A percentile compares a stretch with the other conserved stretches of the same genome.
Conservation (phyloP, 1,284 basidiomycete genomes). For the Leccinum angustisporum region DNA sequence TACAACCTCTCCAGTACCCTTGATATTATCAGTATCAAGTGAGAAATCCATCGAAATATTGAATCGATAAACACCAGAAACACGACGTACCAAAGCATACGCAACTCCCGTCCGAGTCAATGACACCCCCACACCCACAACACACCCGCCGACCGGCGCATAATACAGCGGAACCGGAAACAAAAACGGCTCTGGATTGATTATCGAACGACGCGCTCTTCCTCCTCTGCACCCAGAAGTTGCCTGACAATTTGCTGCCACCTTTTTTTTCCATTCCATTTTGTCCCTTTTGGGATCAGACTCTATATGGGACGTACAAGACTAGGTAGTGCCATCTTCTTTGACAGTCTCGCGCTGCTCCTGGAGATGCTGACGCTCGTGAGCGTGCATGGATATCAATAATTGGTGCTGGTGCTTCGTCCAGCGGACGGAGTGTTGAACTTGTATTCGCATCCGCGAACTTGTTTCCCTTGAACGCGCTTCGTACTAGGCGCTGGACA, state of each 20-base stretch:
- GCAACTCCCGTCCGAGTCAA: constrained; percentile 7
- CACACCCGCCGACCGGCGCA: constrained; percentile 17
- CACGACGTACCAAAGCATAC: constrained; percentile 10
- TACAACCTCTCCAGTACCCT: no score
- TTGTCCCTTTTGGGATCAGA: no score
- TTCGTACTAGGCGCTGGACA: constrained; percentile 32
- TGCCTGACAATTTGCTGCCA: neutral
- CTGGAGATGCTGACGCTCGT: constrained; percentile 18
- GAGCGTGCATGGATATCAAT: constrained; percentile 15
- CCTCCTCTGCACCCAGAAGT: neutral
- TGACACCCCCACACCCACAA: constrained; percentile 16
- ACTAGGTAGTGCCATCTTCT: neutral
- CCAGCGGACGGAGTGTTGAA: constrained; percentile 18
- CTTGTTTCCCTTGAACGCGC: constrained; percentile 1
- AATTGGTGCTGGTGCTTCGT: constrained; percentile 22
- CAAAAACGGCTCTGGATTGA: neutral
- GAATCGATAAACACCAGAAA: neutral
- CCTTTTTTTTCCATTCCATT: no score
- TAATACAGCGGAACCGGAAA: constrained; percentile 32
- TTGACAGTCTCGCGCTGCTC: neutral
- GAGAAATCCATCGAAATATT: no score
- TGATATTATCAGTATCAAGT: no score
- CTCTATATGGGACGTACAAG: no score
- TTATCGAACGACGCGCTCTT: neutral
- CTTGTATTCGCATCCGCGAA: no score